Evolutionary conservation across 768 basidiomycete genomes (phyloP), one percentile per base, ranked within the genome.

Genomic region (Postia placenta): DNA sequence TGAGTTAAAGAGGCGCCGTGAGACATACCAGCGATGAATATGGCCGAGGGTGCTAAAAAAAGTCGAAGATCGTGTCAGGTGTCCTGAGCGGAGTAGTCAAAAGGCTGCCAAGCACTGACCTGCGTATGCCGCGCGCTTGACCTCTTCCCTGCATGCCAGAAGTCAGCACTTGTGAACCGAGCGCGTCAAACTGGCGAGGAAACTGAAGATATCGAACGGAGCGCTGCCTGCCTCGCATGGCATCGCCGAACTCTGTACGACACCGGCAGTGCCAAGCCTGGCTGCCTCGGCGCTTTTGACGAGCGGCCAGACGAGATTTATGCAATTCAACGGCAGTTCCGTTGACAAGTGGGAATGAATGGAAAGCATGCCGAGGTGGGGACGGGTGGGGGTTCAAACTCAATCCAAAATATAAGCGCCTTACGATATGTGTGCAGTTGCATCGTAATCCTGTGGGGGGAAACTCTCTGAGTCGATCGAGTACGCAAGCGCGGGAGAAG

Each of bases 401-500:
- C n/a, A n/a, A n/a, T n/a, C n/a, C n/a, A n/a, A n/a, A n/a, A 33
- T 7, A 33, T 33, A 33, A 33, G 30, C 38, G 48, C 69, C 83
- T 55, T 69, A 87, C 84, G 84, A 86, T 30, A 89, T 87, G 62
- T 89, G 86, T 12, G 86, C 85, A 4, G 85, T 87, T 1, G 85
- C 85, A 59, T 87, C 86, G 54, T 88, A 88, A 61, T 87, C 85
- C 81, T 83, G 55, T 47, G 24, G 54, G 35, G 49, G 51, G 37
- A n/a, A 33, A 7, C 30, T 33, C 30, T 7, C 9, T 33, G 9
- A 33, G 30, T 33, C 7, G 9, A 15, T 33, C 30, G 15, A 33
- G 9, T 33, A 33, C 30, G 30, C 30, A 15, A 33, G 30, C 30
- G 30, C 30, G 30, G 9, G 30, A 7, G 7, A 33, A 26, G 22